A percentile compares a stretch with the other conserved stretches of the same genome.
Evolutionary conservation across 495 filamentous ascomycete genomes (phyloP).

Genomic region (Friedmanniomyces endolithicus): DNA sequence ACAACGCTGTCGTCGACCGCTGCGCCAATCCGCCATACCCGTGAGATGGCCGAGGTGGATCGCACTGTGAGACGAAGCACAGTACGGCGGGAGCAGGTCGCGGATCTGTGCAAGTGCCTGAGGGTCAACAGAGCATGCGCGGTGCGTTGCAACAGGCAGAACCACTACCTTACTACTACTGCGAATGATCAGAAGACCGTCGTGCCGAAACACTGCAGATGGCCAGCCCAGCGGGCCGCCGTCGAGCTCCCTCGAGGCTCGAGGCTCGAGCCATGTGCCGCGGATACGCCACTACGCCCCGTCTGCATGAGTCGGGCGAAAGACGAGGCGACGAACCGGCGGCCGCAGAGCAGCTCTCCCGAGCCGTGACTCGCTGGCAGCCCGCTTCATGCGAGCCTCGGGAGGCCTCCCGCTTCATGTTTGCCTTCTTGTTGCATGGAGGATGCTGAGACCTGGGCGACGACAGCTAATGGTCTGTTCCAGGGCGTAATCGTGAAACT

Average conservation of each 20-base stretch:
- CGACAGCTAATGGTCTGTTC: neutral
- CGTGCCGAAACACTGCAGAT: neutral
- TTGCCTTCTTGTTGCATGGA: constrained; percentile 1
- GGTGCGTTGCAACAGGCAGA: constrained; percentile 2
- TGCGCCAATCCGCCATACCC: neutral
- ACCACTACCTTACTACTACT: too few relatives aligned
- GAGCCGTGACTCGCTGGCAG: too few relatives aligned
- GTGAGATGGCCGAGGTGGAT: neutral
- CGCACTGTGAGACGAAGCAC: neutral
- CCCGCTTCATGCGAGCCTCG: neutral
- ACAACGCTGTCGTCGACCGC: neutral
- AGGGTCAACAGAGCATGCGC: neutral
- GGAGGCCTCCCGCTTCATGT: neutral
- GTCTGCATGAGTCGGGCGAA: neutral
- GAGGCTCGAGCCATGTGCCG: neutral
- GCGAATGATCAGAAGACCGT: constrained; percentile 3
- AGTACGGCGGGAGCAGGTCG: too few relatives aligned
- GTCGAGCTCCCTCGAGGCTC: neutral
- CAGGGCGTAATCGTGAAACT: neutral
- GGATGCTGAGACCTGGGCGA: neutral
- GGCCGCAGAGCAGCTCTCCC: too few relatives aligned
- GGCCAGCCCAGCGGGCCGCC: neutral
- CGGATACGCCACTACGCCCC: neutral
- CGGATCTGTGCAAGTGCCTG: neutral
- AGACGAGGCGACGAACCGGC: constrained; percentile 1